Evolutionary conservation across 306 rosid species (phyloP).

Genomic region (Biancaea sappan): DNA sequence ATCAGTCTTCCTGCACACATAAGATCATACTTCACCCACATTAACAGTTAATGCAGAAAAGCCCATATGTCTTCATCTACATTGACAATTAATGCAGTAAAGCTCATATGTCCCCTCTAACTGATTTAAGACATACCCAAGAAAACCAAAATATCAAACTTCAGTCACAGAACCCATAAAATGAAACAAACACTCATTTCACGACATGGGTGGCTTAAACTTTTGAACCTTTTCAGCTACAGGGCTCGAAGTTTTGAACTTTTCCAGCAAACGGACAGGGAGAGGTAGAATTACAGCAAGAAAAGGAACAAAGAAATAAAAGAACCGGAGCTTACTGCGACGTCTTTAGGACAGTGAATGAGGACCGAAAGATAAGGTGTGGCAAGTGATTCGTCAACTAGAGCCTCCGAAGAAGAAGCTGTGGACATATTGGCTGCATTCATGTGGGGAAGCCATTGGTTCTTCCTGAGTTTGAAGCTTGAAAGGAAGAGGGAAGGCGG

Average conservation of each 20-base stretch:
- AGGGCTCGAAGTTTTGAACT: neutral
- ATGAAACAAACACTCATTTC: neutral
- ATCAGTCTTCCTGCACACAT: slow-evolving; percentile 12
- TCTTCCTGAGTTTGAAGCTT: slow-evolving; percentile 21
- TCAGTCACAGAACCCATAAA: neutral
- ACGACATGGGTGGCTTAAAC: slow-evolving; percentile 16
- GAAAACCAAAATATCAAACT: neutral
- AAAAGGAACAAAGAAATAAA: neutral
- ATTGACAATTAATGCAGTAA: slow-evolving; percentile 6
- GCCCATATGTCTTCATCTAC: slow-evolving; percentile 21
- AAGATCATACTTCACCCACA: slow-evolving; percentile 6
- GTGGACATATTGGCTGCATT: slow-evolving; percentile 38
- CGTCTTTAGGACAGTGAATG: slow-evolving; percentile 64
- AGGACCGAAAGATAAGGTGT: slow-evolving; percentile 59
- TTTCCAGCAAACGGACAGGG: neutral
- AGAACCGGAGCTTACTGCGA: slow-evolving; percentile 54
- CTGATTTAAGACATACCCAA: too few relatives aligned
- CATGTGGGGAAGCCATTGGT: slow-evolving; percentile 26
- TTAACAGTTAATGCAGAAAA: slow-evolving; percentile 15
- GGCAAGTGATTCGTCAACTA: slow-evolving; percentile 37
- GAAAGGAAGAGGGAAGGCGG: slow-evolving; percentile 30
- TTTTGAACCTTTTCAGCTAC: neutral
- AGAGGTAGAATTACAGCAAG: neutral
- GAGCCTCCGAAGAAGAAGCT: slow-evolving; percentile 35
- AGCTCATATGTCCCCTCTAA: neutral